Evolutionary conservation across 257 asterid species (phyloP), one percentile per base, ranked within the genome.

Genomic region (Fraxinus anomala): DNA sequence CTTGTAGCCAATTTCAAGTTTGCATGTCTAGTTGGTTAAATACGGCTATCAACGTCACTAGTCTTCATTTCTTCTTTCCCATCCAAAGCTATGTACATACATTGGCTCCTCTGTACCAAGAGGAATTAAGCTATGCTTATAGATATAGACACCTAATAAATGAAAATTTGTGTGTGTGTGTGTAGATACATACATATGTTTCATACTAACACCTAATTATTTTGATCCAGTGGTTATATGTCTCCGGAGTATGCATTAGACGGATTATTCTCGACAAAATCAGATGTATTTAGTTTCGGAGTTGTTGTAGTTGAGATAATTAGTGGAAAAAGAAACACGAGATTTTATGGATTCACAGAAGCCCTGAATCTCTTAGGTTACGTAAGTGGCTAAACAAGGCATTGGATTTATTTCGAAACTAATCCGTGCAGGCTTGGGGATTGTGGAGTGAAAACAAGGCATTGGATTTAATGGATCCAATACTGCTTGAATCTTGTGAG

Each of bases 381-480:
- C 6, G 69, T 63, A 63, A 63, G 69, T 63, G 19, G 34, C 69
- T 63, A 63, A 24, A n/a, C n/a, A n/a, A n/a, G n/a, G n/a, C n/a
- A n/a, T n/a, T n/a, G n/a, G n/a, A n/a, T n/a, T n/a, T n/a, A 63
- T 3, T 4, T 26, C 1, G 2, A 26, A 26, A 26, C 19, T 7
- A 3, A 3, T 63, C 26, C 9, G 4, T 63, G 8, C 21, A 63
- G 69, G 69, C 34, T 2, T 63, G 69, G 69, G 30, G 69, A 26
- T 4, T 63, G 34, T 63, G 69, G 69, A 63, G 36, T 63, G 69
- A 63, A 26, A 63, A 63, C 19, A 63, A 11, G 36, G 69, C 36
- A 23, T 31, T 63, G 3, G 36, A 63, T 63, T 26, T 63, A 63
- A 13, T 63, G 69, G 69, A 63, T 7, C 69, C 34, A 23, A 26